Base-by-base conservation (phyloP, 352 stramenopile genomes). In the Pythium rhizo-oryzae region DNA sequence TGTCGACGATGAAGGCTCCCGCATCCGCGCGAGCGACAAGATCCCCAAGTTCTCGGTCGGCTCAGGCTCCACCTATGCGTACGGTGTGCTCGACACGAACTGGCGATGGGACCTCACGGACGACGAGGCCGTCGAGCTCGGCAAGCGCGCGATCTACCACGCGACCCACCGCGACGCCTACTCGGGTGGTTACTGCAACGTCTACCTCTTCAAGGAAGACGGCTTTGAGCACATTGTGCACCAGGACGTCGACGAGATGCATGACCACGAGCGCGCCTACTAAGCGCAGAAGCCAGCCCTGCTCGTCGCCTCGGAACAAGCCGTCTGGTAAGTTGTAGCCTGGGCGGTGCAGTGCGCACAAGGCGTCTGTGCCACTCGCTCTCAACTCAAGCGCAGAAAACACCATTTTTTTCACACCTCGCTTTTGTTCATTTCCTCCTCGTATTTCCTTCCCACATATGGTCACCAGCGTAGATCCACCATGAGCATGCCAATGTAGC, bases 1-100 rank as follows among this genome's bases (percentile, higher is more conserved):
- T 74, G 97, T 99, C n/a, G 98, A 99, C 81, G 96, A 99, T 74
- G 98, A 99, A 76, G 98, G 97, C 63, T 99, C 97, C 16, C 89
- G 98, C 50, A 94, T 99, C 46, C 92, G 98, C 67, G 98, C 97
- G 24, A 98, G 97, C 51, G 88, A 94, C 67, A 80, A 92, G 64
- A 89, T 97, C 44, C 89, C 97, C 72, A 98, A 99, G 79, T 99
- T 99, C 80, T 99, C 94, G 44, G 98, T 99, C 39, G 98, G 98
- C 50, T 99, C 94, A 33, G 98, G 98, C 52, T 99, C 96, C 28
- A 99, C 97, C 16, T 99, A 99, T 85, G 97, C 98, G 12, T 99
- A 99, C 77, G 98, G 98, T 74, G 92, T 99, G 39, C 83, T 99
- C 43, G 98, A 99, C 78, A 98, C 80, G 47, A 91, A 98, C 74